Conservation (phyloP, 257 asterid genomes). For the Solanum chaucha region DNA sequence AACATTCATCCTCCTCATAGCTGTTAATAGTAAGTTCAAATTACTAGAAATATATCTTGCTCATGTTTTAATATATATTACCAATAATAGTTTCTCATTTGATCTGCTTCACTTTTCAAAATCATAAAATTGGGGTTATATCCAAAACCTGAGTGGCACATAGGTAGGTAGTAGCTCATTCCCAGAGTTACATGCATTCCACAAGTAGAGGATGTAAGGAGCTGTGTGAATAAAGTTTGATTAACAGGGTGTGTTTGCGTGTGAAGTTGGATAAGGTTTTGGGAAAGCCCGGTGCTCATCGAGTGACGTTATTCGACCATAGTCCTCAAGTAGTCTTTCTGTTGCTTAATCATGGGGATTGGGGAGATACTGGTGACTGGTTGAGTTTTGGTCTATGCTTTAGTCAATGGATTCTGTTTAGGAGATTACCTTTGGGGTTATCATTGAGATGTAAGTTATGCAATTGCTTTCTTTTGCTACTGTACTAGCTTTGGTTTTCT, state of each 20-base stretch:
- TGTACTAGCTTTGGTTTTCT: neutral
- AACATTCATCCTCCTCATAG: neutral
- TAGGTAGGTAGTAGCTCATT: neutral
- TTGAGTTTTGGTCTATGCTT: neutral
- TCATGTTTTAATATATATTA: neutral
- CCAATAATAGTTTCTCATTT: neutral
- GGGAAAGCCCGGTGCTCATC: neutral
- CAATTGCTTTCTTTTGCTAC: neutral
- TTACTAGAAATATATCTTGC: neutral
- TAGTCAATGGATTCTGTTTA: neutral
- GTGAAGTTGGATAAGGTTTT: neutral
- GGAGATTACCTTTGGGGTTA: neutral
- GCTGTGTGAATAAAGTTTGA: neutral
- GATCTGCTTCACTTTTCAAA: neutral
- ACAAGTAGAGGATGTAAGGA: neutral
- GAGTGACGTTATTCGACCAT: neutral
- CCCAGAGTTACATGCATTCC: neutral
- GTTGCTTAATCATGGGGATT: neutral
- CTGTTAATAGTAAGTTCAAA: neutral
- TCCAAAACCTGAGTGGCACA: neutral
- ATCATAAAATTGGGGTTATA: neutral
- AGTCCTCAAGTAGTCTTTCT: neutral
- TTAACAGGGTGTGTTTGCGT: neutral
- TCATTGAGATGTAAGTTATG: neutral
- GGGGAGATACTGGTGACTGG: neutral